phyloP scores from a whole-genome alignment of 768 basidiomycete species.

The Termitomyces sp. region DNA sequence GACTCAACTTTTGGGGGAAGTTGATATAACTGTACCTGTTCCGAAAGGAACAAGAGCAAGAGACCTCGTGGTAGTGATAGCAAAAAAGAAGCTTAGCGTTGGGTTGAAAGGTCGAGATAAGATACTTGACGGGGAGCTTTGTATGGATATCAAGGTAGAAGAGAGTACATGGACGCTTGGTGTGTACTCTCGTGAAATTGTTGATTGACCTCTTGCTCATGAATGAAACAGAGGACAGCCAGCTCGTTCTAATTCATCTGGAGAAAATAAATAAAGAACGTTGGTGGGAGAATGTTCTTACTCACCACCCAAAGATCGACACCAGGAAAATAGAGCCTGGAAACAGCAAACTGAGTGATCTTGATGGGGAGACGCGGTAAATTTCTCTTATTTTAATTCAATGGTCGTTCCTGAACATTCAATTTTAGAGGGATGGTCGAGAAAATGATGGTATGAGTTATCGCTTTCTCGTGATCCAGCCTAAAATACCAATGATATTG shows the following conservation, averaged over 20 bases:
- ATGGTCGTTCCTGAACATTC: not conserved
- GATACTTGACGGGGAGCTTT: slow-evolving; percentile 87
- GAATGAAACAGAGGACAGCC: slow-evolving; percentile 65
- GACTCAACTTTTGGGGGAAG: slow-evolving; percentile 86
- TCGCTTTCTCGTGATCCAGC: not conserved
- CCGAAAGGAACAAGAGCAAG: slow-evolving; percentile 83
- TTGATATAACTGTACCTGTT: slow-evolving; percentile 80
- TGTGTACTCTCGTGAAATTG: slow-evolving; percentile 34
- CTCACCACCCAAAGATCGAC: slow-evolving; percentile 95
- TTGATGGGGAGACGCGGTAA: slow-evolving; percentile 92
- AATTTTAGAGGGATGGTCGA: slow-evolving; percentile 87
- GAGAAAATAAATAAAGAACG: slow-evolving; percentile 85
- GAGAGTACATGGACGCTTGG: slow-evolving; percentile 97
- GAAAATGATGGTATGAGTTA: slow-evolving; percentile 94
- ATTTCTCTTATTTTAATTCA: not conserved
- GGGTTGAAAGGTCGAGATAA: slow-evolving; percentile 83
- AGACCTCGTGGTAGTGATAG: slow-evolving; percentile 69
- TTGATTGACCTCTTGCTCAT: not conserved
- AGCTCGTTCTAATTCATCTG: slow-evolving; percentile 68
- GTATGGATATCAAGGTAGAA: slow-evolving; percentile 91
- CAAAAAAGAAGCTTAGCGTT: slow-evolving; percentile 80
- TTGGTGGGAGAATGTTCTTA: slow-evolving; percentile 98
- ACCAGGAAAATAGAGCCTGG: slow-evolving; percentile 93
- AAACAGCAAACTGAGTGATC: slow-evolving; percentile 93
- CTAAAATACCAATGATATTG: not conserved